Percentiles rank a stretch among this genome's conserved stretches.
Evolutionary conservation across 495 filamentous ascomycete genomes (phyloP).

Genomic region (Annulohypoxylon moriforme): DNA sequence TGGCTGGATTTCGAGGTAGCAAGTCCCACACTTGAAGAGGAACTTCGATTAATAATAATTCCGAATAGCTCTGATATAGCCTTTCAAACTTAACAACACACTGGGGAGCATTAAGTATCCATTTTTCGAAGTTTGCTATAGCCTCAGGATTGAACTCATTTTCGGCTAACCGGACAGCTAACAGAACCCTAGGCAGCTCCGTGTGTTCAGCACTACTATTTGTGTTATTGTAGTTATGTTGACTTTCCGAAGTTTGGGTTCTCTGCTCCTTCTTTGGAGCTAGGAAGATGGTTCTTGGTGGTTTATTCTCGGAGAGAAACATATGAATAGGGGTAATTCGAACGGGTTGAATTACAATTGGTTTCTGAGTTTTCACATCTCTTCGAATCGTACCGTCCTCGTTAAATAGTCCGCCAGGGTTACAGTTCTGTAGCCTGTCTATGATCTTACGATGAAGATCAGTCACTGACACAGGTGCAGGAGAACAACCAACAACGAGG

Average conservation of each 20-base stretch:
- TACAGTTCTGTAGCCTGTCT: neutral
- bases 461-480: neutral
- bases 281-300: neutral
- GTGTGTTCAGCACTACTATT: neutral
- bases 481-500: neutral
- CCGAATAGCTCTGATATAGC: neutral
- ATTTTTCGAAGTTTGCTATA: neutral
- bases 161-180: neutral
- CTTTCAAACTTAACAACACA: slow-evolving; percentile 1
- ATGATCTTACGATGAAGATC: neutral
- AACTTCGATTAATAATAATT: neutral
- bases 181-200: neutral
- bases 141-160: neutral
- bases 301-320: neutral
- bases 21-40: neutral
- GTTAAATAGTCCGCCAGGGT: neutral
- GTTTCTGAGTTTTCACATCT: neutral
- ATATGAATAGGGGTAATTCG: neutral
- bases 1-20: neutral
- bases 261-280: neutral
- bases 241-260: neutral
- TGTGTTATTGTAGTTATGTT: no score
- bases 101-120: neutral
- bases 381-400: neutral
- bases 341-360: neutral